Evolutionary conservation across 1,284 basidiomycete genomes (phyloP).

Genomic region (Moesziomyces parantarcticus): DNA sequence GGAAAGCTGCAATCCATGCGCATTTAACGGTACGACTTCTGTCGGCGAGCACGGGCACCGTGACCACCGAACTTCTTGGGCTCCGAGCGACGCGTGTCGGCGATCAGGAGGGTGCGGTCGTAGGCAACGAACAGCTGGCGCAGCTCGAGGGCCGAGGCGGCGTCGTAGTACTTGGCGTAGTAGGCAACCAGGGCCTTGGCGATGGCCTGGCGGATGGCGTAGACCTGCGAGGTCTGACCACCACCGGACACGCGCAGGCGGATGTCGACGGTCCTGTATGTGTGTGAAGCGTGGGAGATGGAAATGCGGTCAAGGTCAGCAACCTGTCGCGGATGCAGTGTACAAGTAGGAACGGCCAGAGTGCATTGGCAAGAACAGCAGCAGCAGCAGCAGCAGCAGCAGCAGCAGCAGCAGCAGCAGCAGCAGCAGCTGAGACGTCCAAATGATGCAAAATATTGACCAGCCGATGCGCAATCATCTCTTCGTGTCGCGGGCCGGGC

Average conservation of each 20-base stretch:
- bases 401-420: background rate
- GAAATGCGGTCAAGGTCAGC: slow-evolving; percentile 8
- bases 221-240: slow-evolving; percentile 98
- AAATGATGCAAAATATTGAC: too few species aligned
- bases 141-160: slow-evolving; percentile 79
- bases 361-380: background rate
- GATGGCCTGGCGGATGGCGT: slow-evolving; percentile 99
- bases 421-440: too few species aligned
- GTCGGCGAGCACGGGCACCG: slow-evolving; percentile 68
- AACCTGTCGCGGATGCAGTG: background rate
- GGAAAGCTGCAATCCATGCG: slow-evolving; percentile 4
- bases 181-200: slow-evolving; percentile 95
- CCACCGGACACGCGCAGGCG: slow-evolving; percentile 98
- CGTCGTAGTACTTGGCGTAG: slow-evolving; percentile 99
- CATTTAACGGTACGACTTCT: slow-evolving; percentile 62
- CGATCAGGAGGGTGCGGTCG: slow-evolving; percentile 87
- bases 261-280: slow-evolving; percentile 78
- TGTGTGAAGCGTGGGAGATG: background rate
- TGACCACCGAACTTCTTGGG: slow-evolving; percentile 83
- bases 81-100: slow-evolving; percentile 97
- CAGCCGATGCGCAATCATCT: too few species aligned
- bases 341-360: too few species aligned
- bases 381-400: background rate
- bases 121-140: slow-evolving; percentile 65
- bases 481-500: too few species aligned